Evolutionary conservation across 352 stramenopile genomes (phyloP).

Genomic region (Peronospora belbahrii): DNA sequence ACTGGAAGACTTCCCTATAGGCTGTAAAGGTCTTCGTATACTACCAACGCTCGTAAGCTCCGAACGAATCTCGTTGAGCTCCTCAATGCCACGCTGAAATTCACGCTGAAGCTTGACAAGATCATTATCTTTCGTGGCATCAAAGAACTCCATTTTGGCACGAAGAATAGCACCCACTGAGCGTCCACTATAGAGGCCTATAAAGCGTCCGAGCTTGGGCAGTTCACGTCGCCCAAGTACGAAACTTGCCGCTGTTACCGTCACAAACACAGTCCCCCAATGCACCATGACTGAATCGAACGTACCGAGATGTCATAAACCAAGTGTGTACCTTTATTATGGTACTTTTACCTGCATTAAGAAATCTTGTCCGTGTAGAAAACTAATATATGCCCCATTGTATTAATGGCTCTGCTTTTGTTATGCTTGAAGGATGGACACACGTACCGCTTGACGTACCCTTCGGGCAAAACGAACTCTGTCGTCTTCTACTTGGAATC

Average conservation of each 20-base stretch:
- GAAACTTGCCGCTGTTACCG: slow-evolving; percentile 55
- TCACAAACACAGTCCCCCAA: slow-evolving; percentile 60
- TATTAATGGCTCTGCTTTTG: no score
- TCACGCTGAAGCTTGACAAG: slow-evolving; percentile 74
- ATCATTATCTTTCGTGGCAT: slow-evolving; percentile 72
- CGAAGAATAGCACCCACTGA: slow-evolving; percentile 61
- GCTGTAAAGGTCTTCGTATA: slow-evolving; percentile 50
- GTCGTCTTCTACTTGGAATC: no score
- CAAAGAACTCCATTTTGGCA: slow-evolving; percentile 80
- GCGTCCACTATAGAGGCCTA: slow-evolving; percentile 53
- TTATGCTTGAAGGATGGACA: no score
- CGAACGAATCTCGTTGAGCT: slow-evolving; percentile 73
- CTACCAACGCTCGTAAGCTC: slow-evolving; percentile 66
- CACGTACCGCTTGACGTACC: no score
- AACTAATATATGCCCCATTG: no score
- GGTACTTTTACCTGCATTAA: no score
- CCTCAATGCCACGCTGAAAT: slow-evolving; percentile 67
- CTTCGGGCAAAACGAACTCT: no score
- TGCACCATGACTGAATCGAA: slow-evolving; percentile 53
- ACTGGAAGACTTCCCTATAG: slow-evolving; percentile 10
- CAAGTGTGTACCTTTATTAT: no score
- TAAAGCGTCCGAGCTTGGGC: slow-evolving; percentile 53
- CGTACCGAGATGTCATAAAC: no score
- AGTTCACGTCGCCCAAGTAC: slow-evolving; percentile 64
- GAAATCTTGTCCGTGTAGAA: no score